These are phyloP conservation scores for Paraphoma chrysanthemicola DNA, from an alignment of 2,329 filamentous ascomycete species.

Conservation along the genomic window DNA sequence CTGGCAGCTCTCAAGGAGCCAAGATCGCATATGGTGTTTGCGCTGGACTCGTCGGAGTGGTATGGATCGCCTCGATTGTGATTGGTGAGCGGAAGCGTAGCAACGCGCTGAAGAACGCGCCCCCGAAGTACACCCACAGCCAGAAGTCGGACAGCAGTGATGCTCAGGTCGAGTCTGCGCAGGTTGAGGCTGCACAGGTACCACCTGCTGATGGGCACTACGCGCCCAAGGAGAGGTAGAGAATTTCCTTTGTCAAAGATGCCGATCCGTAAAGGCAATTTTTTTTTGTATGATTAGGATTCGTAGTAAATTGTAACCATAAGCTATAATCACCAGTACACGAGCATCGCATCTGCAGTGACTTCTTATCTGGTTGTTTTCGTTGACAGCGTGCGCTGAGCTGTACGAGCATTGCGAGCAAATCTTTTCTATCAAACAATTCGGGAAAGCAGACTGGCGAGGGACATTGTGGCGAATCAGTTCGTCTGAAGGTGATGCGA, in stretches of 20 bases:
- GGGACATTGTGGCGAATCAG: too few relatives aligned
- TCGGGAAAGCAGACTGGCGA: too few relatives aligned
- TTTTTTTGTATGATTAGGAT: too few relatives aligned
- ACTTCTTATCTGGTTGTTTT: too few relatives aligned
- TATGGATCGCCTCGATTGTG: constrained; percentile 37
- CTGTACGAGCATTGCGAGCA: too few relatives aligned
- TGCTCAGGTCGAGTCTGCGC: background rate
- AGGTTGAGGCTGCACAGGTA: background rate
- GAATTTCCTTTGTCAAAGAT: background rate
- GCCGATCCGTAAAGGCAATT: too few relatives aligned
- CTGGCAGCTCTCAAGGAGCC: constrained; percentile 43
- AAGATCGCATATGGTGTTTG: constrained; percentile 59
- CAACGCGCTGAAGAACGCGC: background rate
- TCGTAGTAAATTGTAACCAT: too few relatives aligned
- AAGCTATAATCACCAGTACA: too few relatives aligned
- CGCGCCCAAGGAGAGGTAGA: constrained; percentile 21
- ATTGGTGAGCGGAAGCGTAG: constrained; percentile 37
- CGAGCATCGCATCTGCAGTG: too few relatives aligned
- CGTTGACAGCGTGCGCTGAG: too few relatives aligned
- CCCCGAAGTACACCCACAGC: constrained; percentile 1
- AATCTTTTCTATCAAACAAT: too few relatives aligned
- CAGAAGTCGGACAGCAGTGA: constrained; percentile 4
- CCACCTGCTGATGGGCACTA: constrained; percentile 20
- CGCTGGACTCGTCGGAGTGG: constrained; percentile 55
- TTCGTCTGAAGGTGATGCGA: too few relatives aligned